phyloP scores from a whole-genome alignment of 345 rosid genomes.

The Ailanthus altissimus region DNA sequence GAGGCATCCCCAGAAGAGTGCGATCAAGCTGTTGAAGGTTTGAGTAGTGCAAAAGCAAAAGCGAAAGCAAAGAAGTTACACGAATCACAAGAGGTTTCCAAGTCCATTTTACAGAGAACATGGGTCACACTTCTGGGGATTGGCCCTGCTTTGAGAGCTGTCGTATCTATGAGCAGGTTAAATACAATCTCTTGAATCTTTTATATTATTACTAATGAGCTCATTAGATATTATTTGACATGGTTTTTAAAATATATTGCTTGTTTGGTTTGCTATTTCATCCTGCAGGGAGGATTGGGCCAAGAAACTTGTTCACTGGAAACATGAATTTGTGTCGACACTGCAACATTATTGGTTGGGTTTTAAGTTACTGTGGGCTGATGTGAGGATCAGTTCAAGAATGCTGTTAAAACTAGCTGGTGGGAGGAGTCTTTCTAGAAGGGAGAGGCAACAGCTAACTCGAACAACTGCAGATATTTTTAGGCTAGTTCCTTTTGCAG shows the following conservation, averaged over 20 bases:
- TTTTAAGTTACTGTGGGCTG: constrained; percentile 61
- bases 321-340: constrained; percentile 56
- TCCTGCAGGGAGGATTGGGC: constrained; percentile 74
- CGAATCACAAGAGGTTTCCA: constrained; percentile 48
- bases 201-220: constrained; percentile 9
- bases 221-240: background rate
- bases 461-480: constrained; percentile 91
- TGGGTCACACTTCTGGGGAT: constrained; percentile 52
- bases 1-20: constrained; percentile 79
- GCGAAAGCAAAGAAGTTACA: constrained; percentile 61
- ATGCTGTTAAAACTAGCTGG: constrained; percentile 64
- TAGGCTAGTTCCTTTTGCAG: constrained; percentile 82
- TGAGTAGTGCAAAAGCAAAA: constrained; percentile 65
- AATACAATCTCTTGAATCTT: constrained; percentile 16
- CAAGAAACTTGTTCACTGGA: constrained; percentile 62
- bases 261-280: constrained; percentile 13
- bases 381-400: constrained; percentile 68
- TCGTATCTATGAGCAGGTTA: constrained; percentile 88
- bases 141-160: constrained; percentile 69
- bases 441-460: constrained; percentile 93
- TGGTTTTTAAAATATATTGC: constrained; percentile 14
- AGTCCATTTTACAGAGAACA: constrained; percentile 41
- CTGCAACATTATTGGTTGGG: constrained; percentile 80
- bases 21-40: constrained; percentile 74
- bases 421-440: constrained; percentile 76